Conservation (phyloP, 495 filamentous ascomycete genomes). For the Trichoderma parareesei region DNA sequence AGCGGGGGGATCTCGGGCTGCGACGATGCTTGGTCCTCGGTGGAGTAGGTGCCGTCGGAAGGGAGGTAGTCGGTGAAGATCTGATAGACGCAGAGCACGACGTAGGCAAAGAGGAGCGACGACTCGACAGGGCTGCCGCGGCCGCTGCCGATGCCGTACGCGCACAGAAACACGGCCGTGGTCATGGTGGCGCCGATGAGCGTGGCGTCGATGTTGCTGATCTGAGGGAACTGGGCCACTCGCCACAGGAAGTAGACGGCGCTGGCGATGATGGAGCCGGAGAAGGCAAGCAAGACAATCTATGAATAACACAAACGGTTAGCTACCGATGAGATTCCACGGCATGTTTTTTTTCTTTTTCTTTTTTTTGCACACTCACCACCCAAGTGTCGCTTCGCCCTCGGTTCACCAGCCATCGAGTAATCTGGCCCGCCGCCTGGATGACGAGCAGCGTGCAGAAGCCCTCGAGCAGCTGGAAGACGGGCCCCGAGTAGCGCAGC, state of each 20-base stretch:
- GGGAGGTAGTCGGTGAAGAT: constrained; percentile 98
- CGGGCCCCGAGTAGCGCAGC: constrained; percentile 84
- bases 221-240: constrained; percentile 84
- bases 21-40: constrained; percentile 33
- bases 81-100: constrained; percentile 95
- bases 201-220: constrained; percentile 87
- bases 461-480: constrained; percentile 90
- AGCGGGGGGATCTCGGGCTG: constrained; percentile 86
- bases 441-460: constrained; percentile 96
- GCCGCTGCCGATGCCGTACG: constrained; percentile 90
- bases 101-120: constrained; percentile 91
- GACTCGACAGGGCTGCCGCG: constrained; percentile 94
- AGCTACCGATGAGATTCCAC: constrained; percentile 14
- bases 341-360: neutral
- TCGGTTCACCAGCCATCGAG: constrained; percentile 88
- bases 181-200: constrained; percentile 88
- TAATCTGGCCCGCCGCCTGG: constrained; percentile 87
- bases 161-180: constrained; percentile 82
- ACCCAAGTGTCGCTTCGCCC: constrained; percentile 94
- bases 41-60: constrained; percentile 50
- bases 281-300: constrained; percentile 82
- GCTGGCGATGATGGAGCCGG: constrained; percentile 84
- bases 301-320: constrained; percentile 27
- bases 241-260: constrained; percentile 95
- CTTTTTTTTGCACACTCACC: constrained; percentile 44